A percentile compares a stretch with the other conserved stretches of the same genome.
Conservation (phyloP, 2,329 filamentous ascomycete genomes). For the Cercospora brassicicola region DNA sequence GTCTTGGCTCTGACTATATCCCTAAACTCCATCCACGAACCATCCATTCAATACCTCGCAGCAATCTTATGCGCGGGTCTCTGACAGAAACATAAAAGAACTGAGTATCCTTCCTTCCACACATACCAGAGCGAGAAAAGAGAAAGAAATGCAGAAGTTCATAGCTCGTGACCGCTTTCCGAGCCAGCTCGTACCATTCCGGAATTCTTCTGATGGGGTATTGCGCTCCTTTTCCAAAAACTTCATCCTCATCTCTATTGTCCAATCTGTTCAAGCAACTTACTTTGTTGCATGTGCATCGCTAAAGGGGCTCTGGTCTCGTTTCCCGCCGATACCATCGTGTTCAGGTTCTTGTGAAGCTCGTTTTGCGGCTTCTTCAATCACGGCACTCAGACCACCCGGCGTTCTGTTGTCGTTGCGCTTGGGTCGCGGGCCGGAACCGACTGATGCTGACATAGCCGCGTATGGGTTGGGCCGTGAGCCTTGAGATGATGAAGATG, state of each 20-base stretch:
- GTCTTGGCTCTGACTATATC: not conserved
- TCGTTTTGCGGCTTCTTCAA: slow-evolving; percentile 47
- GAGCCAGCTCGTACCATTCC: not conserved
- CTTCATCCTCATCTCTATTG: not conserved
- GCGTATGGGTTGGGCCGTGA: slow-evolving; percentile 43
- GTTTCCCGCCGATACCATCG: slow-evolving; percentile 28
- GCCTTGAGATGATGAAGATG: slow-evolving; percentile 17
- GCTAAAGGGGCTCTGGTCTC: slow-evolving; percentile 39
- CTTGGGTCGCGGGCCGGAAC: slow-evolving; percentile 20
- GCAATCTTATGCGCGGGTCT: not conserved
- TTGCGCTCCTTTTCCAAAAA: not conserved
- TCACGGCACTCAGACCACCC: slow-evolving; percentile 46
- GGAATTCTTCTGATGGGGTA: not conserved
- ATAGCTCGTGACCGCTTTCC: not conserved
- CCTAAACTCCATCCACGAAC: not conserved
- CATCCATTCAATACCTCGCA: not conserved
- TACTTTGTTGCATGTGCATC: slow-evolving; percentile 33
- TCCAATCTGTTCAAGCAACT: not conserved
- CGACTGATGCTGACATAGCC: slow-evolving; percentile 38
- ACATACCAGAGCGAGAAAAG: not conserved
- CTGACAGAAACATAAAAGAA: not conserved
- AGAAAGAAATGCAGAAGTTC: not conserved
- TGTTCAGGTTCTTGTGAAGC: slow-evolving; percentile 39
- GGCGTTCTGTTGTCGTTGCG: slow-evolving; percentile 26
- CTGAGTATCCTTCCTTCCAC: not conserved